Evolutionary conservation across 345 rosid species (phyloP).

Genomic region (Aquilaria sinensis): DNA sequence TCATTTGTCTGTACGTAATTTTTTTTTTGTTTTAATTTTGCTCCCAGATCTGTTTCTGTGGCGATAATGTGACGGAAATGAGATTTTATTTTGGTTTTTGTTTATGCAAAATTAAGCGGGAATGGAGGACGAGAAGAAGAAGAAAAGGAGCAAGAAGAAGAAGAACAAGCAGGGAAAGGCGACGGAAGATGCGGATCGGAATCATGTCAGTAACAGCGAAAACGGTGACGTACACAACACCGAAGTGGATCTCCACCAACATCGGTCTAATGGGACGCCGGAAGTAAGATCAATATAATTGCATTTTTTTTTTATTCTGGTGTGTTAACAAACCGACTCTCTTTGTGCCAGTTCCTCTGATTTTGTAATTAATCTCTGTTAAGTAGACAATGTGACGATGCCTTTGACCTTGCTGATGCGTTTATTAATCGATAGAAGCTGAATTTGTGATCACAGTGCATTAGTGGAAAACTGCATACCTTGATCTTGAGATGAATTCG

Average conservation of each 20-base stretch:
- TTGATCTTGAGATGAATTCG: too few species aligned
- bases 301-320: background rate
- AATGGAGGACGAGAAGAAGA: constrained; percentile 72
- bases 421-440: background rate
- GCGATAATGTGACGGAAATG: too few species aligned
- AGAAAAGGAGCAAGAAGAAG: constrained; percentile 59
- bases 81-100: too few species aligned
- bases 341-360: background rate
- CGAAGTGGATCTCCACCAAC: constrained; percentile 14
- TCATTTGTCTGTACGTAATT: too few species aligned
- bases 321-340: background rate
- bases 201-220: constrained; percentile 22
- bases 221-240: constrained; percentile 15
- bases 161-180: constrained; percentile 41
- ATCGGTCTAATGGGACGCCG: constrained; percentile 24
- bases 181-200: constrained; percentile 27
- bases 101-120: too few species aligned
- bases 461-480: too few species aligned
- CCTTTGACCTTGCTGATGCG: background rate
- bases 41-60: too few species aligned
- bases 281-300: constrained; percentile 17
- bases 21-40: too few species aligned
- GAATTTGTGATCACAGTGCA: too few species aligned
- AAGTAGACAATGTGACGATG: background rate
- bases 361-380: background rate